phyloP scores from a whole-genome alignment of 2,329 filamentous ascomycete genomes.

The Gaeumannomyces sp. region DNA sequence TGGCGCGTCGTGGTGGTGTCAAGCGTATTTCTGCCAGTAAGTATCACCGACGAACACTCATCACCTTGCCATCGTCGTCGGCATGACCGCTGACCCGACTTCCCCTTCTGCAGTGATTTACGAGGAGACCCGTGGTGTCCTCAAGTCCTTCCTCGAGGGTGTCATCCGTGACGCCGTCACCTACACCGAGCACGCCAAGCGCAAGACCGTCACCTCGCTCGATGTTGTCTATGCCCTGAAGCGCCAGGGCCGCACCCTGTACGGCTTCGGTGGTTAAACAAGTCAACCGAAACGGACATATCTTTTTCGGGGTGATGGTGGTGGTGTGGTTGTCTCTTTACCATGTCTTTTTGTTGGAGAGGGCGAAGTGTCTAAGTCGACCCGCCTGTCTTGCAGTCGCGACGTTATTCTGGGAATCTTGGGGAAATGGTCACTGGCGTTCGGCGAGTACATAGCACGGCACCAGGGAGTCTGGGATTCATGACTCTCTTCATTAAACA shows the following conservation, averaged over 20 bases:
- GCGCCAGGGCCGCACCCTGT: constrained; percentile 69
- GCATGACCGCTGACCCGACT: neutral
- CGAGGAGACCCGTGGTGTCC: constrained; percentile 70
- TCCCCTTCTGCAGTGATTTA: constrained; percentile 54
- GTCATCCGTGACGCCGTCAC: constrained; percentile 73
- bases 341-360: neutral
- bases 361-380: neutral
- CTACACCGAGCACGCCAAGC: constrained; percentile 76
- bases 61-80: neutral
- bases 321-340: neutral
- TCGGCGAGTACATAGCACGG: neutral
- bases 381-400: neutral
- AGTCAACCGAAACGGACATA: neutral
- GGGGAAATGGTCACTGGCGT: neutral
- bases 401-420: neutral
- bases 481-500: neutral
- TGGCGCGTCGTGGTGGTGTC: constrained; percentile 98
- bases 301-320: neutral
- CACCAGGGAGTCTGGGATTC: neutral
- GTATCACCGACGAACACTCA: constrained; percentile 24
- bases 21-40: constrained; percentile 98
- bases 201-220: constrained; percentile 69
- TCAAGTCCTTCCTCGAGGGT: constrained; percentile 72
- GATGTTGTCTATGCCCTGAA: constrained; percentile 64
- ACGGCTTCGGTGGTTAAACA: constrained; percentile 81